These are phyloP conservation scores for Orobanche coerulescens DNA, from an alignment of 257 asterid species.

Conservation along the genomic window DNA sequence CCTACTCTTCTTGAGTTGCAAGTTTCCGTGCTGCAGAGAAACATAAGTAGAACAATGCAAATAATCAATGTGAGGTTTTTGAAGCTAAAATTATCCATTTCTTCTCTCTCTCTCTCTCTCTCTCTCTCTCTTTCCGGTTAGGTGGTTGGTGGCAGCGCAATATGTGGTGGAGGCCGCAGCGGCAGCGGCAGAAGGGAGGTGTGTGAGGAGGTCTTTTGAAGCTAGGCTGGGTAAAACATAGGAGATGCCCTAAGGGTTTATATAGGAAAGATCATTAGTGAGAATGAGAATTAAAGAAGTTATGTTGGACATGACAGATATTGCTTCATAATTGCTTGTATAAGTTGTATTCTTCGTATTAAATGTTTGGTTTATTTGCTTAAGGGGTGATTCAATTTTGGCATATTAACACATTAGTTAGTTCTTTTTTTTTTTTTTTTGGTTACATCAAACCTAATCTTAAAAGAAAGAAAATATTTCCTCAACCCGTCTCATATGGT, in stretches of 20 bases:
- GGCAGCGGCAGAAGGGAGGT: constrained; percentile 16
- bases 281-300: not conserved
- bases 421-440: too few species aligned
- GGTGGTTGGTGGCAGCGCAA: not conserved
- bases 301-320: constrained; percentile 24
- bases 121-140: not conserved
- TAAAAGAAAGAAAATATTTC: too few species aligned
- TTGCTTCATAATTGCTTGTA: constrained; percentile 3
- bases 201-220: not conserved
- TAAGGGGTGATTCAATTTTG: constrained; percentile 29
- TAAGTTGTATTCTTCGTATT: constrained; percentile 18
- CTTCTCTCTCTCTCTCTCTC: too few species aligned
- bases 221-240: constrained; percentile 28
- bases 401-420: constrained; percentile 22
- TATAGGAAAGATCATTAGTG: constrained; percentile 33
- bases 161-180: not conserved
- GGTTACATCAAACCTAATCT: too few species aligned
- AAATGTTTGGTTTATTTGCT: constrained; percentile 29
- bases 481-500: too few species aligned
- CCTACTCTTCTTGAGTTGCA: constrained; percentile 64
- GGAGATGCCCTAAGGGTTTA: constrained; percentile 39
- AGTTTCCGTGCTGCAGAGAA: constrained; percentile 43
- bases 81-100: constrained; percentile 46
- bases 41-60: constrained; percentile 34
- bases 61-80: constrained; percentile 42